Base-by-base conservation (phyloP, 1,284 basidiomycete genomes). In the Marasmius oreades region DNA sequence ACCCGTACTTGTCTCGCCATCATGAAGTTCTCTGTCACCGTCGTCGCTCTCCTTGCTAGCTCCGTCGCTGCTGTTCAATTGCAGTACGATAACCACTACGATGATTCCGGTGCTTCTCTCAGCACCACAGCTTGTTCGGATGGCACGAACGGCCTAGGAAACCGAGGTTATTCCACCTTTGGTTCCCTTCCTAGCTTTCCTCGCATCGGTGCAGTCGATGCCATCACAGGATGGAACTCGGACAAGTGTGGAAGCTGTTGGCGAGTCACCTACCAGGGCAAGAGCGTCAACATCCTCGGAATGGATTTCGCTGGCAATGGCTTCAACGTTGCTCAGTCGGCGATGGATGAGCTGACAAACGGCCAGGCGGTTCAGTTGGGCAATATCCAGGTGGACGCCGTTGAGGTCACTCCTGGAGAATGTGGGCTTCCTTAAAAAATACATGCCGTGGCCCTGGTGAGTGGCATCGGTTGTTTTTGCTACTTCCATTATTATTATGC, bases 191-290 rank as follows among this genome's bases (percentile, higher is more conserved):
- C 75, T 7, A 64, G 61, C 2, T 77, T 77, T 69, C 77, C 79
- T 5, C 58, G 69, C 64, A 75, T 81, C 55, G 78, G 78, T 18
- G 78, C 53, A 11, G 74, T 73, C 1, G 66, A 64, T 3, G 76
- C 70, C 23, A 65, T 80, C 43, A 66, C 63, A 5, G 75, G 73
- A 6, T 81, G 69, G 66, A 76, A 80, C 64, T 79, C 75, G 3
- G 11, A 71, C 8, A 64, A 63, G 22, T 85, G 82, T 63, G 80
- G 81, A 47, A 73, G 72, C 24, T 81, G 80, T 64, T 80, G 78
- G 78, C 56, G 72, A 45, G 62, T 81, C 44, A 74, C 77, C n/a
- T 80, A 71, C 60, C 66, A 59, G 31, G 63, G 61, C 10, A 75
- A 60, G 51, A 75, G 62, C 50, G 71, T 76, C 58, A 69, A 67